These are phyloP conservation scores for Lagenidium giganteum DNA, from an alignment of 352 stramenopile species.

Conservation along the genomic window DNA sequence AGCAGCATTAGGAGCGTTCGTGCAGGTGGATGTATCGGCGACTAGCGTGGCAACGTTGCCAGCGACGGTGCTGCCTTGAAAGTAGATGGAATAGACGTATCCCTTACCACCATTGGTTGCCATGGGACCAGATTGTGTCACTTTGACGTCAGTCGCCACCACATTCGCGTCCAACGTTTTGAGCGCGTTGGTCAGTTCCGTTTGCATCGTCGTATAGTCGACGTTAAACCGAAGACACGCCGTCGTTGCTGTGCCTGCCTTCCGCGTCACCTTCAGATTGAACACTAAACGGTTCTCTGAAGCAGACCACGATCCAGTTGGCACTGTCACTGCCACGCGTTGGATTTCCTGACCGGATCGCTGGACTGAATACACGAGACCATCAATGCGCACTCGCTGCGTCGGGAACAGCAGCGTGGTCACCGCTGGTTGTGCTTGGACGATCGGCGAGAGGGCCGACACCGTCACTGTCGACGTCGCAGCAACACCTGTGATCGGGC, in stretches of 20 bases:
- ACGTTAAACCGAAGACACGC: conserved; percentile 48
- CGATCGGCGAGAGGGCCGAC: conserved; percentile 8
- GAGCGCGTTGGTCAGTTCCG: conserved; percentile 18
- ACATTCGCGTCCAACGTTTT: conserved; percentile 19
- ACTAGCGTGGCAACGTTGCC: conserved; percentile 64
- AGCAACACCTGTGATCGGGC: conserved; percentile 25
- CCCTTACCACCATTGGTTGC: conserved; percentile 16
- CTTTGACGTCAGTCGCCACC: conserved; percentile 32
- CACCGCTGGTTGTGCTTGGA: neutral
- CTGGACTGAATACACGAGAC: conserved; percentile 49
- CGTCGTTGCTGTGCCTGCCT: too few species aligned
- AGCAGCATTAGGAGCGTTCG: conserved; percentile 10
- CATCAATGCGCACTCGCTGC: conserved; percentile 54
- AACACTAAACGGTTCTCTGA: too few species aligned
- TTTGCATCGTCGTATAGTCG: conserved; percentile 13
- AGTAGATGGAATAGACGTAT: conserved; percentile 91
- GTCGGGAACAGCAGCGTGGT: conserved; percentile 25
- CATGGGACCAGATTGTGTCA: conserved; percentile 43
- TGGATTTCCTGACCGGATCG: conserved; percentile 65
- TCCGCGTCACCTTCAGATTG: too few species aligned
- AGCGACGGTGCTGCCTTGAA: conserved; percentile 61
- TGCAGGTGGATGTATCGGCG: conserved; percentile 10
- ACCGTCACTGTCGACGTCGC: conserved; percentile 34
- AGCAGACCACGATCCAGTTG: too few species aligned
- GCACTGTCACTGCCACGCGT: too few species aligned